Evolutionary conservation across 164 flowering plant genomes (phyloP).

Genomic region (Berberis vulgaris): DNA sequence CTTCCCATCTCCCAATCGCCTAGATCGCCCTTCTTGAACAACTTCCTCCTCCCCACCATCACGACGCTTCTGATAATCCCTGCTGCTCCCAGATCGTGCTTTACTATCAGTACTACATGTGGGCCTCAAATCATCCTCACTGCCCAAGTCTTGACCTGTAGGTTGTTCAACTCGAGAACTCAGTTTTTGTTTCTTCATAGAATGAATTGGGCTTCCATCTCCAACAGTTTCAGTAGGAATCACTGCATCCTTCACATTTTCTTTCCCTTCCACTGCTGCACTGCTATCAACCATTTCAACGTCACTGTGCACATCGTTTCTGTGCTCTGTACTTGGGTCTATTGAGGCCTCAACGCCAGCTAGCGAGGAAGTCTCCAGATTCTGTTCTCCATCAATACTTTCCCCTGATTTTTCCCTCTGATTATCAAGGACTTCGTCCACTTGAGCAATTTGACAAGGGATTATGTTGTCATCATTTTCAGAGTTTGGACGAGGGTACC

Average conservation of each 20-base stretch:
- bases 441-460: constrained; percentile 26
- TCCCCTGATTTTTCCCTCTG: constrained; percentile 41
- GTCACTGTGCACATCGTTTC: constrained; percentile 27
- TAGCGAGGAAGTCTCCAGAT: constrained; percentile 32
- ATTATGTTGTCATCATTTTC: constrained; percentile 15
- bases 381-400: constrained; percentile 38
- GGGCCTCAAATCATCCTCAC: constrained; percentile 47
- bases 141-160: constrained; percentile 32
- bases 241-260: constrained; percentile 19
- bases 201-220: constrained; percentile 22
- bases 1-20: constrained; percentile 26
- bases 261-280: constrained; percentile 37
- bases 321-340: constrained; percentile 38
- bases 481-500: constrained; percentile 22
- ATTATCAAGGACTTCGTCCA: constrained; percentile 23
- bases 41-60: constrained; percentile 74
- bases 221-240: constrained; percentile 16
- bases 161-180: constrained; percentile 48
- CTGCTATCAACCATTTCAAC: constrained; percentile 25
- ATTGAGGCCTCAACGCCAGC: constrained; percentile 21
- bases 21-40: constrained; percentile 43
- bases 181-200: constrained; percentile 38
- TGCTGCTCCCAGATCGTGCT: constrained; percentile 69
- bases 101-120: constrained; percentile 79
- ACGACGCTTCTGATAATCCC: constrained; percentile 42